Conservation (phyloP, 2,329 filamentous ascomycete species). For the Blumeria hordei region DNA sequence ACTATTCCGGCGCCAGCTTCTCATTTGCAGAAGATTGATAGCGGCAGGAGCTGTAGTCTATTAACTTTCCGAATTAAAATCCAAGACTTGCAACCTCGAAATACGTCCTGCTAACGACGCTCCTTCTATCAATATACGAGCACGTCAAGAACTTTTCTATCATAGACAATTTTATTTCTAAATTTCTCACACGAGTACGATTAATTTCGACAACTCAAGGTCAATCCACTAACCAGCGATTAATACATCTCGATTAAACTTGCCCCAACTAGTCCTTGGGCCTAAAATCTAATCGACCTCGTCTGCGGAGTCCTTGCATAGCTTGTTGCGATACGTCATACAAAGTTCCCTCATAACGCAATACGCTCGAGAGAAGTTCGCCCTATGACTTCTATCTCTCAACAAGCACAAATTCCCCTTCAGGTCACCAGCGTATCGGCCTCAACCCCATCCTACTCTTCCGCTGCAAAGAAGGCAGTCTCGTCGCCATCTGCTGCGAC, state of each 20-base stretch:
- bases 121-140: slow-evolving; percentile 5
- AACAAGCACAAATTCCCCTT: slow-evolving; percentile 13
- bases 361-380: slow-evolving; percentile 10
- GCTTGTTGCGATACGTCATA: slow-evolving; percentile 14
- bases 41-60: slow-evolving; percentile 10
- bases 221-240: slow-evolving; percentile 7
- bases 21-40: slow-evolving; percentile 13
- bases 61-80: slow-evolving; percentile 4
- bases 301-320: slow-evolving; percentile 8
- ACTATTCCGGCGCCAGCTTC: slow-evolving; percentile 10
- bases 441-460: slow-evolving; percentile 40
- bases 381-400: slow-evolving; percentile 17
- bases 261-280: slow-evolving; percentile 2
- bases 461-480: slow-evolving; percentile 38
- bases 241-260: slow-evolving; percentile 1
- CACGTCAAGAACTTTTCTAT: slow-evolving; percentile 6
- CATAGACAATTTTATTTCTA: slow-evolving; percentile 6
- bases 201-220: slow-evolving; percentile 14
- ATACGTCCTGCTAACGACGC: slow-evolving; percentile 7
- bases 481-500: slow-evolving; percentile 35
- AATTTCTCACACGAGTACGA: slow-evolving; percentile 8
- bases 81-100: slow-evolving; percentile 4
- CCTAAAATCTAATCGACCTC: slow-evolving; percentile 11
- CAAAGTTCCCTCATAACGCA: slow-evolving; percentile 8
- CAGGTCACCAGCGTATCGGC: slow-evolving; percentile 30